Evolutionary conservation across 495 filamentous ascomycete genomes (phyloP), one percentile per base, ranked within the genome.

Genomic region (Tuber melanosporum): DNA sequence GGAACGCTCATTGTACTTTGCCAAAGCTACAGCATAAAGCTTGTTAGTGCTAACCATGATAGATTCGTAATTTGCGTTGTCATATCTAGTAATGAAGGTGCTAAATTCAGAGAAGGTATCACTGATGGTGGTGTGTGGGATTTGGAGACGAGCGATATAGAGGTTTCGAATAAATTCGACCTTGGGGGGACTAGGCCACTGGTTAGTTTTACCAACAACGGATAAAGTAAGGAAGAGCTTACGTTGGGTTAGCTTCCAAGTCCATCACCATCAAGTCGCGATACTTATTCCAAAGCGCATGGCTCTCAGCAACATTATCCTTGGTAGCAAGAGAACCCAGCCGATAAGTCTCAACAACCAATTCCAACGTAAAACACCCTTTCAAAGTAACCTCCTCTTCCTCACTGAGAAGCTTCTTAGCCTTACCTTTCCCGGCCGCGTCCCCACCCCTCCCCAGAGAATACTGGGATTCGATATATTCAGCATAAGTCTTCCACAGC

Each of bases 401-500:
- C 73, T 91, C 89, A 15, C 90, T 85, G 92, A 93, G 95, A 45
- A 85, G 86, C 82, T 89, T 70, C 12, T 39, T 75, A 42, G 44
- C 73, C 36, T 39, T 86, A 57, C 85, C 84, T 47, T 86, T 84
- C 81, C 91, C 88, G 15, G 14, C 14, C 15, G 57, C 26, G 32
- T 62, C 57, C n/a, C 71, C 74, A 17, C 73, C 42, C 74, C 88
- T 90, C 82, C 89, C 88, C 43, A 89, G 88, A 80, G 93, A 92
- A 71, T 80, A 77, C 12, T 97, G 88, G 32, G 90, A 90, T 81
- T 92, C 89, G 77, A 97, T 89, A 87, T 91, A 98, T 79, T 97
- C 91, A 77, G 92, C 94, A 84, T 97, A 98, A 32, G 91, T 88
- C 75, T 90, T 87, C 95, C 96, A 99, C 22, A 99, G 87, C 82